Percentiles rank a stretch among this genome's conserved stretches.
Evolutionary conservation across 2,329 filamentous ascomycete genomes (phyloP).

Genomic region (Neofusicoccum parvum): DNA sequence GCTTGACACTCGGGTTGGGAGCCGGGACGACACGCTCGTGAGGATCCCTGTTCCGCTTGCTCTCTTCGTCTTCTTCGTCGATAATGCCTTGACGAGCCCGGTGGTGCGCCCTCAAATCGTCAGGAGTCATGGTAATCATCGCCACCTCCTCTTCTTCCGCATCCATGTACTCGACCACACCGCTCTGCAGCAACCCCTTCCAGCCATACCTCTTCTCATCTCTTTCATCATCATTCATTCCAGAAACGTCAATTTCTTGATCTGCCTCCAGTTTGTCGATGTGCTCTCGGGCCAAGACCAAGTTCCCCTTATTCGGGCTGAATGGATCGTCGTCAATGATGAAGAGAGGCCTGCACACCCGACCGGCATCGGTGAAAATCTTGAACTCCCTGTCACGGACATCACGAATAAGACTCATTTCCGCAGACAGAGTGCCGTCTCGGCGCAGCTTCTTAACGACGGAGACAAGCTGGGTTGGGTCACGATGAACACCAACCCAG

Average conservation of each 20-base stretch:
- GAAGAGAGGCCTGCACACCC: conserved; percentile 91
- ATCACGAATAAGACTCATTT: conserved; percentile 92
- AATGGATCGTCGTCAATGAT: conserved; percentile 85
- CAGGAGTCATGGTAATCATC: conserved; percentile 99
- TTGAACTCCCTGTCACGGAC: conserved; percentile 98
- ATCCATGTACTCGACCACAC: conserved; percentile 93
- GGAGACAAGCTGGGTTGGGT: conserved; percentile 81
- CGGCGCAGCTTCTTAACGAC: conserved; percentile 77
- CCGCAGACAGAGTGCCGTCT: conserved; percentile 80
- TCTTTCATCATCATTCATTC: conserved; percentile 61
- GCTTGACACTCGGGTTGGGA: conserved; percentile 83
- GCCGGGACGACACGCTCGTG: conserved; percentile 87
- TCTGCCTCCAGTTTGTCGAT: conserved; percentile 76
- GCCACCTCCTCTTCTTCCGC: conserved; percentile 97
- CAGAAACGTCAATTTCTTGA: conserved; percentile 61
- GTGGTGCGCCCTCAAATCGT: conserved; percentile 73
- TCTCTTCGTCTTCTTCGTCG: conserved; percentile 5
- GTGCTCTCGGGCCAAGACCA: conserved; percentile 84
- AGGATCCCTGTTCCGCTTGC: conserved; percentile 57
- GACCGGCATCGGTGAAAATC: conserved; percentile 94
- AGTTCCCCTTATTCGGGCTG: conserved; percentile 71
- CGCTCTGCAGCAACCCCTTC: conserved; percentile 79
- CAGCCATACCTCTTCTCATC: conserved; percentile 74
- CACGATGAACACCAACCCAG: conserved; percentile 94
- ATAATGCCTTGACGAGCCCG: conserved; percentile 22